Conservation (phyloP, 225 moss, liverwort and hornwort genomes). For the Marchantia polymorpha region DNA sequence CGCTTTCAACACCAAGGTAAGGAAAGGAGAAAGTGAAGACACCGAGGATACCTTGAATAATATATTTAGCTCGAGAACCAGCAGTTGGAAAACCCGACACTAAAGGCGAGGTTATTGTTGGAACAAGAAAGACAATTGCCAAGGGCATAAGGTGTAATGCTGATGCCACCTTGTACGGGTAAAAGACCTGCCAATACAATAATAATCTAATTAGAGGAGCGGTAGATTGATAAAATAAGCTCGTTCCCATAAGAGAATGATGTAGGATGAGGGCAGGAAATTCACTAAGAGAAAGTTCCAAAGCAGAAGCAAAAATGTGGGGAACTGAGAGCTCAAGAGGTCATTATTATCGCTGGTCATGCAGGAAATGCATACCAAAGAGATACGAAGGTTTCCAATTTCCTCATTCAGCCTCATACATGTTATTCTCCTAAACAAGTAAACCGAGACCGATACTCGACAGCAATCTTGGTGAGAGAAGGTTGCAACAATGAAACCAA, state of each 20-base stretch:
- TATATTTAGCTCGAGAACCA: constrained; percentile 49
- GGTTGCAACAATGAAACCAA: neutral
- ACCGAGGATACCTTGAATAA: constrained; percentile 45
- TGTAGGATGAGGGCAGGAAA: too few species aligned
- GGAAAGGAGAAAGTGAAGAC: neutral
- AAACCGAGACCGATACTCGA: too few species aligned
- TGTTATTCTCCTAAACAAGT: too few species aligned
- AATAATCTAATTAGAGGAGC: constrained; percentile 1
- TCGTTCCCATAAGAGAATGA: too few species aligned
- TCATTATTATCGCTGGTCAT: too few species aligned
- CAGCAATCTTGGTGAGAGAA: too few species aligned
- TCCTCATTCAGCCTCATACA: too few species aligned
- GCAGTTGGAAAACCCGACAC: constrained; percentile 60
- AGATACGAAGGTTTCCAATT: too few species aligned
- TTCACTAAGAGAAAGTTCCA: too few species aligned
- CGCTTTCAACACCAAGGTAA: neutral
- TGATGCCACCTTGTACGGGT: constrained; percentile 69
- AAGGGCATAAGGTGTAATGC: constrained; percentile 72
- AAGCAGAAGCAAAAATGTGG: too few species aligned
- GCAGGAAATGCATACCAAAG: too few species aligned
- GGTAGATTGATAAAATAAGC: neutral
- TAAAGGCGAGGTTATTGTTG: constrained; percentile 43
- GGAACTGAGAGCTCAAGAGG: too few species aligned
- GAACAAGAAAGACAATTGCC: constrained; percentile 56
- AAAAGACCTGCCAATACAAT: constrained; percentile 62